Conservation (phyloP, 805 yeast genomes). For the Zygosaccharomyces pseudorouxii region DNA sequence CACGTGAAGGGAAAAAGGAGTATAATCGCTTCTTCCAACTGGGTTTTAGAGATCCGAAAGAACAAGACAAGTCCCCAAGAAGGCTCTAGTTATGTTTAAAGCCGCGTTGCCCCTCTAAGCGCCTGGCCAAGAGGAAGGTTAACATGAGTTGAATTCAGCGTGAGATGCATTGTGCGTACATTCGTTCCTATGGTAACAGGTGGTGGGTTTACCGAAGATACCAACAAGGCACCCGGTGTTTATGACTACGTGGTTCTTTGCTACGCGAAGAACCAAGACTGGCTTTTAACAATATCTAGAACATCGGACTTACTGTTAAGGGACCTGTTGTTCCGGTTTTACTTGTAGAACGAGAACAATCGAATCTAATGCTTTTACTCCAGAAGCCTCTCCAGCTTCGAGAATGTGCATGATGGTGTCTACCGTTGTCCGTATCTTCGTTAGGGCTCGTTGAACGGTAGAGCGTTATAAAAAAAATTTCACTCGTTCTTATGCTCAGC, state of each 20-base stretch:
- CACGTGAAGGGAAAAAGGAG: not conserved
- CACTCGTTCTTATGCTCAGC: slow-evolving; percentile 49
- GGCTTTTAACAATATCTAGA: slow-evolving; percentile 18
- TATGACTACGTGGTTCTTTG: too few species aligned
- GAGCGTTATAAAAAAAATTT: too few species aligned
- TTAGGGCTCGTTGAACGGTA: too few species aligned
- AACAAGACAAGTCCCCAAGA: slow-evolving; percentile 44
- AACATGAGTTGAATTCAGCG: slow-evolving; percentile 42
- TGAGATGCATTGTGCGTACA: slow-evolving; percentile 44
- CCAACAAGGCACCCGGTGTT: too few species aligned
- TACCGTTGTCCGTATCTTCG: slow-evolving; percentile 44
- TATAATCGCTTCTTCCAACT: slow-evolving; percentile 29
- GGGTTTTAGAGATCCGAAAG: slow-evolving; percentile 35
- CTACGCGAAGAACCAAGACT: slow-evolving; percentile 40
- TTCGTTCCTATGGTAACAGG: too few species aligned
- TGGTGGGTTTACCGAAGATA: too few species aligned
- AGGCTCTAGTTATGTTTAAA: slow-evolving; percentile 37
- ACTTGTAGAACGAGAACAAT: slow-evolving; percentile 37
- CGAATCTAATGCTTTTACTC: slow-evolving; percentile 30
- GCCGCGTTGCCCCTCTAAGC: slow-evolving; percentile 45
- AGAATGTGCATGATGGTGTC: slow-evolving; percentile 38
- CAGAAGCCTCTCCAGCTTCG: slow-evolving; percentile 42
- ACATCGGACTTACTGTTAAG: slow-evolving; percentile 40
- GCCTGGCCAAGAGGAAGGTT: slow-evolving; percentile 45
- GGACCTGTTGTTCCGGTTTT: slow-evolving; percentile 56